Conservation (phyloP, 2,329 filamentous ascomycete genomes). For the Beauveria medogensis region DNA sequence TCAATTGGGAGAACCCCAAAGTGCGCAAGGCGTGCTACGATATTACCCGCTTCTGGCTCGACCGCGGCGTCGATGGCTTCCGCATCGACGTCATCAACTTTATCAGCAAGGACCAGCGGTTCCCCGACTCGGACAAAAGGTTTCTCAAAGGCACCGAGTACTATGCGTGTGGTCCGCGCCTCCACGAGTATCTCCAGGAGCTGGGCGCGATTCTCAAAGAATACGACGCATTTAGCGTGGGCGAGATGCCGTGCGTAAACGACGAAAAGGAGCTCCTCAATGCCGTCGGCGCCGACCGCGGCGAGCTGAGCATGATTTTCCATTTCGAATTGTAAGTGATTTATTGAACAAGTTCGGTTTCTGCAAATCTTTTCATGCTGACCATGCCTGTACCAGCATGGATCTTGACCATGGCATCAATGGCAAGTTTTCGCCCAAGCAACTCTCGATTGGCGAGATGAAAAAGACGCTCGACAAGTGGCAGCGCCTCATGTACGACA, state of each 20-base stretch:
- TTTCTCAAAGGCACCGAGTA: slow-evolving; percentile 30
- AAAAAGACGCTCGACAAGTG: slow-evolving; percentile 47
- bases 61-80: slow-evolving; percentile 59
- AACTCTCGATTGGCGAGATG: slow-evolving; percentile 42
- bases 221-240: slow-evolving; percentile 44
- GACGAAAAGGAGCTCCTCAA: slow-evolving; percentile 35
- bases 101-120: slow-evolving; percentile 51
- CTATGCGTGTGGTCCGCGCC: slow-evolving; percentile 45
- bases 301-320: slow-evolving; percentile 65
- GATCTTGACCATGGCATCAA: slow-evolving; percentile 38
- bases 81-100: slow-evolving; percentile 62
- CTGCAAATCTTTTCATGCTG: not conserved
- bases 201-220: slow-evolving; percentile 35
- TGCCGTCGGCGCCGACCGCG: slow-evolving; percentile 45
- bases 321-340: slow-evolving; percentile 53
- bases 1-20: slow-evolving; percentile 67
- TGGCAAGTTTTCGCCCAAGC: slow-evolving; percentile 34
- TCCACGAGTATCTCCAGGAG: slow-evolving; percentile 39
- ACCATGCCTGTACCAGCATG: slow-evolving; percentile 30
- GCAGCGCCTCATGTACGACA: slow-evolving; percentile 52
- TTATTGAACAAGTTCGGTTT: too few relatives aligned
- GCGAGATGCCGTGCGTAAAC: slow-evolving; percentile 41
- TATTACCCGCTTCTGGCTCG: slow-evolving; percentile 66
- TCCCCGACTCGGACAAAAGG: slow-evolving; percentile 38
- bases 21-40: slow-evolving; percentile 60